Evolutionary conservation across 805 yeast species (phyloP), one percentile per base, ranked within the genome.

Genomic region (Nakazawaea anatomiae): DNA sequence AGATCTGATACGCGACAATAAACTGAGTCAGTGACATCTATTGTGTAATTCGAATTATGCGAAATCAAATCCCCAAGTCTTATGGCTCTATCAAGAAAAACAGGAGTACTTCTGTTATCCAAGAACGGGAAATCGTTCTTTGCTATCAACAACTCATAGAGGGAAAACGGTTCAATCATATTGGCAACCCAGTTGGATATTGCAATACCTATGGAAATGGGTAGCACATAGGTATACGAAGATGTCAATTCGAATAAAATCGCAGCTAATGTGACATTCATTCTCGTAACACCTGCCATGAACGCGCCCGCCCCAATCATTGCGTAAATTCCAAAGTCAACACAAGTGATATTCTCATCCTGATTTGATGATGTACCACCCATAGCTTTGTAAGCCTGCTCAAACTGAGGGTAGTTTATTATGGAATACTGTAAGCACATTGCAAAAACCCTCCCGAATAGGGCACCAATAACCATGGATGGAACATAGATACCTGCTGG

Each of bases 401-500:
- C 47, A 41, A 38, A 53, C 42, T 27, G 47, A 31, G 71, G 70
- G 34, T 57, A 51, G 5, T 47, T 48, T 46, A 62, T 50, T 29
- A 68, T 71, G 5, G 69, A 40, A 61, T 70, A 71, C 49, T 77
- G 75, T 14, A 77, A 57, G 4, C 60, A 35, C 62, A 75, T 69
- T 1, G 80, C 79, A 52, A 77, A 67, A 1, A 74, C 57, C 9
- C 84, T 59, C 2, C 85, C 85, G 64, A 77, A 80, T 31, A 82
- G 62, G 2, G 85, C 84, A 0, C 87, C 87, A 27, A 76, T 69
- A 1, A 78, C 81, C 86, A 81, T 80, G 1, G 83, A 75, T 5
- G 87, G 87, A 1, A 82, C 82, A 54, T 80, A 81, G 11, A 81
- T 75, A 5, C 86, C 86, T 43, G 79, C 73, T 1, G 86, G 86